A percentile compares a stretch with the other conserved stretches of the same genome.
These are phyloP conservation scores for Mycena haematopus DNA, from an alignment of 768 basidiomycete genomes.

Conservation along the genomic window DNA sequence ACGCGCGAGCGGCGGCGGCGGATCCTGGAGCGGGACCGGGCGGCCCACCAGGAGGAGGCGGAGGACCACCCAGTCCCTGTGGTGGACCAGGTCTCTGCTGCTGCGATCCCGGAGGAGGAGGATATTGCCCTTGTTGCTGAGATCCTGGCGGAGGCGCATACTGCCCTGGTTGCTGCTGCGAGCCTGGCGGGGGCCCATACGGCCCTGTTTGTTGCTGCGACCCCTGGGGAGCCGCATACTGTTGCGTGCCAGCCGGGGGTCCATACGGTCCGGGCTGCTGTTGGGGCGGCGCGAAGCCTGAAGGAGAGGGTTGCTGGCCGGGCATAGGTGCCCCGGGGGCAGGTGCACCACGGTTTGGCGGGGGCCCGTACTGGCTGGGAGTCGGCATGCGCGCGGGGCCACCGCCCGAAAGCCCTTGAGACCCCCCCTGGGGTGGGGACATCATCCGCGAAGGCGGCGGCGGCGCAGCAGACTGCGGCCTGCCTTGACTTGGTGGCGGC, in stretches of 20 bases:
- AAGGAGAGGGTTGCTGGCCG: slow-evolving; percentile 36
- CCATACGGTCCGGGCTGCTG: slow-evolving; percentile 7
- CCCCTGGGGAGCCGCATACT: slow-evolving; percentile 17
- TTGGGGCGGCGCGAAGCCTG: slow-evolving; percentile 13
- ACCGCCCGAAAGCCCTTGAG: slow-evolving; percentile 24
- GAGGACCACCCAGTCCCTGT: slow-evolving; percentile 35
- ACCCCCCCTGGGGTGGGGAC: slow-evolving; percentile 52
- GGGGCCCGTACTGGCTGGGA: slow-evolving; percentile 57
- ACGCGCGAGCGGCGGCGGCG: slow-evolving; percentile 33
- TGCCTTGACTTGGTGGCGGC: slow-evolving; percentile 29
- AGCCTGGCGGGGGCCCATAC: slow-evolving; percentile 42
- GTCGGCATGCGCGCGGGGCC: slow-evolving; percentile 44
- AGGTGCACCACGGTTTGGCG: slow-evolving; percentile 47
- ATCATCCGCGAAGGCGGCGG: slow-evolving; percentile 51
- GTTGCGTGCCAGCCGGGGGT: slow-evolving; percentile 14
- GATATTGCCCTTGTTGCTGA: slow-evolving; percentile 41
- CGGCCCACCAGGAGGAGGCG: slow-evolving; percentile 44
- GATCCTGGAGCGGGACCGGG: slow-evolving; percentile 29
- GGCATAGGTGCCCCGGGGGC: slow-evolving; percentile 43
- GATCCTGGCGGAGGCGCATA: slow-evolving; percentile 45
- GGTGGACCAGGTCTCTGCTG: slow-evolving; percentile 34
- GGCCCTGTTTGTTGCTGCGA: slow-evolving; percentile 42
- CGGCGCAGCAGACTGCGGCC: slow-evolving; percentile 29
- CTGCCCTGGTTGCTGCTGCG: slow-evolving; percentile 37
- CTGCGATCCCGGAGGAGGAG: slow-evolving; percentile 44